Conservation (phyloP, 2,329 filamentous ascomycete genomes). For the Ascochyta clinopodiicola region DNA sequence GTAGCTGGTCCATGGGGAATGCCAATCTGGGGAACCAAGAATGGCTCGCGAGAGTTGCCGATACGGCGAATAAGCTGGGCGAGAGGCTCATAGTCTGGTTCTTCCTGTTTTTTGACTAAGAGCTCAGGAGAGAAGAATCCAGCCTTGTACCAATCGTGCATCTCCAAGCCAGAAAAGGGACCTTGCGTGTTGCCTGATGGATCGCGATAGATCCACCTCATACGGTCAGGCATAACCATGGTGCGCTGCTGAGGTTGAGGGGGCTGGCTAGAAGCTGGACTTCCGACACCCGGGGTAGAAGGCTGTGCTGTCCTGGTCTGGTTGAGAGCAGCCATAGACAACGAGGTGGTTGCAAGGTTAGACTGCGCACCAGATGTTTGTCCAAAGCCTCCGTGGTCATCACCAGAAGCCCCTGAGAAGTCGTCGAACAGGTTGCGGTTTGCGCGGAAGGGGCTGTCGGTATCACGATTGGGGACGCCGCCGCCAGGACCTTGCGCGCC, state of each 20-base stretch:
- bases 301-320: constrained; percentile 44
- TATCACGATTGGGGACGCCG: constrained; percentile 44
- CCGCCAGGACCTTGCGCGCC: constrained; percentile 42
- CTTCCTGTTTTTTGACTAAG: constrained; percentile 92
- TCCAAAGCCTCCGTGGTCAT: constrained; percentile 38
- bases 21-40: constrained; percentile 95
- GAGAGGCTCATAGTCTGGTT: constrained; percentile 90
- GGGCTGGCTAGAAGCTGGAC: constrained; percentile 69
- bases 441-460: constrained; percentile 50
- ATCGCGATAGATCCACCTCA: constrained; percentile 98
- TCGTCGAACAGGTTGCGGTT: constrained; percentile 50
- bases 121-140: constrained; percentile 96
- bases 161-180: constrained; percentile 94
- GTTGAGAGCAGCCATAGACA: constrained; percentile 43
- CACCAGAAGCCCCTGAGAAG: constrained; percentile 39
- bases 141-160: constrained; percentile 99
- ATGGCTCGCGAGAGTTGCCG: constrained; percentile 95
- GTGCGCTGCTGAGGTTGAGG: constrained; percentile 75
- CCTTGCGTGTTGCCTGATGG: constrained; percentile 91
- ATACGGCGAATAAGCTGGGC: constrained; percentile 95
- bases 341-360: constrained; percentile 36
- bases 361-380: constrained; percentile 30
- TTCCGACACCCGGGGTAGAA: constrained; percentile 48
- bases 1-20: constrained; percentile 83
- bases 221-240: constrained; percentile 99